A percentile compares a stretch with the other conserved stretches of the same genome.
phyloP scores from a whole-genome alignment of 306 rosid species.

The Sicyos baderoa region DNA sequence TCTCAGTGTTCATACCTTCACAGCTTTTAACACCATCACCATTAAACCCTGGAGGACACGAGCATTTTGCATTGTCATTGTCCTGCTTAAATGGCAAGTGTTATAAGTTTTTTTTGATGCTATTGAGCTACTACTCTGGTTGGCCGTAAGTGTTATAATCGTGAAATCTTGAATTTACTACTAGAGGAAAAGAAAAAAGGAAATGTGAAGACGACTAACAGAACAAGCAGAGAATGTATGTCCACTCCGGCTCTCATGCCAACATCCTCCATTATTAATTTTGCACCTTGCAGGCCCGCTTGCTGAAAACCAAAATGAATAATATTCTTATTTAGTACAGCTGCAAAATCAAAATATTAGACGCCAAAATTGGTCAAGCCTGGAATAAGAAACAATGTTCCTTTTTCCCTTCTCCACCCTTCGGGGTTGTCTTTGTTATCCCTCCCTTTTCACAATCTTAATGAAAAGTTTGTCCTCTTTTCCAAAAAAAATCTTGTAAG shows the following conservation, averaged over 20 bases:
- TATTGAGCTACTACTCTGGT: too few relatives aligned
- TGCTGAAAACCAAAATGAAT: constrained; percentile 51
- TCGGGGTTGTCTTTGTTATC: too few relatives aligned
- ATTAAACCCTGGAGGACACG: constrained; percentile 80
- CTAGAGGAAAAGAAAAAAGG: neutral
- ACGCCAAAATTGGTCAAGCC: neutral
- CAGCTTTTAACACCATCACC: constrained; percentile 90
- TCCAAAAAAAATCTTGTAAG: neutral
- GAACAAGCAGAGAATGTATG: constrained; percentile 81
- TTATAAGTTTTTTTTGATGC: too few relatives aligned
- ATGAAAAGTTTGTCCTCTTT: too few relatives aligned
- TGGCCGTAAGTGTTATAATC: constrained; percentile 11
- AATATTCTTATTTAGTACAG: constrained; percentile 8
- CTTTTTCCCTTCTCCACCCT: too few relatives aligned
- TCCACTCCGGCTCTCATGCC: constrained; percentile 79
- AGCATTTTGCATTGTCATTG: constrained; percentile 58
- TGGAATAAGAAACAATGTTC: too few relatives aligned
- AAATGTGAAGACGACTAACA: constrained; percentile 42
- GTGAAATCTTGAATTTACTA: neutral
- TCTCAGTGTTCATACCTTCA: constrained; percentile 46
- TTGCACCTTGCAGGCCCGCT: constrained; percentile 96
- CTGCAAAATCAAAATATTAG: neutral
- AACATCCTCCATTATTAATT: constrained; percentile 94
- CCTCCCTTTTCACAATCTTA: too few relatives aligned
- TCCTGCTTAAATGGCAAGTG: constrained; percentile 41